Evolutionary conservation across 805 yeast species (phyloP).

Genomic region (Torulaspora gathmanii): DNA sequence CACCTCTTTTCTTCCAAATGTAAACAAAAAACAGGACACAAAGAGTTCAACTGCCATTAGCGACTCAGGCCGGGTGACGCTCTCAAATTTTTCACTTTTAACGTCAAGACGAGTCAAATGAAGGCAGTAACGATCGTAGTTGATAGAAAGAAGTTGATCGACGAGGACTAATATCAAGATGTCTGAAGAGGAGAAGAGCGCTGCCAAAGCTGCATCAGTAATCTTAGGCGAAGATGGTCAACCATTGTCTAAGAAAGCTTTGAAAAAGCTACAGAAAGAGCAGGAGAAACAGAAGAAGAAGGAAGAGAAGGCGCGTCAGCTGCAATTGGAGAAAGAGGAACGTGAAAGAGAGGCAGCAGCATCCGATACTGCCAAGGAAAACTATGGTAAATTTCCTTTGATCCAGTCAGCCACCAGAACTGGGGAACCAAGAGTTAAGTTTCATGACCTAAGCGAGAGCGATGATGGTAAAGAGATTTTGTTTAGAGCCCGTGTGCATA

Average conservation of each 20-base stretch:
- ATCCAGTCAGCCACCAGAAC: conserved; percentile 84
- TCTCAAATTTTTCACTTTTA: background rate
- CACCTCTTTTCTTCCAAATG: conserved; percentile 1
- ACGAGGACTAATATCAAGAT: background rate
- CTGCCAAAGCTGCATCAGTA: conserved; percentile 23
- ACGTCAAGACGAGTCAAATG: background rate
- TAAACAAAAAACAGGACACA: conserved; percentile 5
- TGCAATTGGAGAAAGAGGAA: conserved; percentile 82
- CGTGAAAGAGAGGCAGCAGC: conserved; percentile 60
- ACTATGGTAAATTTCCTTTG: conserved; percentile 87
- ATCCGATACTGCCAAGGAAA: conserved; percentile 81
- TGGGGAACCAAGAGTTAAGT: conserved; percentile 57
- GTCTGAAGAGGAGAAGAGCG: conserved; percentile 3
- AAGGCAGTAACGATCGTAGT: background rate
- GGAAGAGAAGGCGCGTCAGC: conserved; percentile 85
- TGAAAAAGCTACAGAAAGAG: conserved; percentile 91
- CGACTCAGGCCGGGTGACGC: background rate
- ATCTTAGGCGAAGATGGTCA: conserved; percentile 72
- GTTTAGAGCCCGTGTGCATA: conserved; percentile 92
- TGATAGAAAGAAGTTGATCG: background rate
- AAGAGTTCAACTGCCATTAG: background rate
- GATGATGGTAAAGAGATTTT: conserved; percentile 67
- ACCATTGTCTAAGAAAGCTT: conserved; percentile 89
- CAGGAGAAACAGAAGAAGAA: conserved; percentile 88
- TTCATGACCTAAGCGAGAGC: conserved; percentile 44